Evolutionary conservation across 2,329 filamentous ascomycete genomes (phyloP).

Genomic region (Pestalotiopsis sp.): DNA sequence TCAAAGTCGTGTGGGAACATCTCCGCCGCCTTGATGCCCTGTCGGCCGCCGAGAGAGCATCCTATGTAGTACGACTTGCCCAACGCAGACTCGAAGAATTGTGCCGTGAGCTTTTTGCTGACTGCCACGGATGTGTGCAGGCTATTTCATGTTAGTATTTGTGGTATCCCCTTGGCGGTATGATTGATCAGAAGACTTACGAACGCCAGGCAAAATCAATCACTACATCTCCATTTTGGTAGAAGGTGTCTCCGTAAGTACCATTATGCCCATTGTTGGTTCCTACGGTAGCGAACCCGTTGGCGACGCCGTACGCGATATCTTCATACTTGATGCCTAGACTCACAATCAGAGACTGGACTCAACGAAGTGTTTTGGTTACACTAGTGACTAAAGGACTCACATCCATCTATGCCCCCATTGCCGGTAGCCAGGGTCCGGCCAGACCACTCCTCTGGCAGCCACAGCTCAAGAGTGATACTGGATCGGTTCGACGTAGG

Average conservation of each 20-base stretch:
- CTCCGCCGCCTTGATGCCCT: slow-evolving; percentile 57
- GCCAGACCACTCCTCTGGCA: slow-evolving; percentile 46
- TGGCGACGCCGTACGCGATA: slow-evolving; percentile 40
- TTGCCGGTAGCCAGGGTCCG: slow-evolving; percentile 51
- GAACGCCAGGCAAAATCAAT: slow-evolving; percentile 37
- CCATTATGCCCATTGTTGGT: slow-evolving; percentile 55
- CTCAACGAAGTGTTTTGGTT: too few species aligned
- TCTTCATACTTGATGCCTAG: slow-evolving; percentile 45
- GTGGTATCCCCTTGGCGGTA: background rate
- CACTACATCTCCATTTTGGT: slow-evolving; percentile 38
- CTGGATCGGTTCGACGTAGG: slow-evolving; percentile 38
- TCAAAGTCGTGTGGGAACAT: slow-evolving; percentile 58
- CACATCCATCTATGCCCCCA: slow-evolving; percentile 47
- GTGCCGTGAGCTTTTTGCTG: slow-evolving; percentile 49
- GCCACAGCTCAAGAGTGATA: slow-evolving; percentile 48
- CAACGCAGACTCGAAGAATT: slow-evolving; percentile 45
- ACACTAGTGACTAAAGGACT: background rate
- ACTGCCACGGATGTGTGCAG: slow-evolving; percentile 49
- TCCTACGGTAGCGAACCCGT: slow-evolving; percentile 48
- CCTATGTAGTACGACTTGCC: slow-evolving; percentile 55
- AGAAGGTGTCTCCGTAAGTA: slow-evolving; percentile 31
- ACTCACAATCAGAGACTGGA: background rate
- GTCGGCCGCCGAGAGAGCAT: slow-evolving; percentile 60
- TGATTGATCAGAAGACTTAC: slow-evolving; percentile 15
- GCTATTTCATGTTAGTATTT: background rate